Percentiles rank a stretch among this genome's conserved stretches.
Evolutionary conservation across 208 protist species (phyloP).

Genomic region (Crithidia fasciculata): DNA sequence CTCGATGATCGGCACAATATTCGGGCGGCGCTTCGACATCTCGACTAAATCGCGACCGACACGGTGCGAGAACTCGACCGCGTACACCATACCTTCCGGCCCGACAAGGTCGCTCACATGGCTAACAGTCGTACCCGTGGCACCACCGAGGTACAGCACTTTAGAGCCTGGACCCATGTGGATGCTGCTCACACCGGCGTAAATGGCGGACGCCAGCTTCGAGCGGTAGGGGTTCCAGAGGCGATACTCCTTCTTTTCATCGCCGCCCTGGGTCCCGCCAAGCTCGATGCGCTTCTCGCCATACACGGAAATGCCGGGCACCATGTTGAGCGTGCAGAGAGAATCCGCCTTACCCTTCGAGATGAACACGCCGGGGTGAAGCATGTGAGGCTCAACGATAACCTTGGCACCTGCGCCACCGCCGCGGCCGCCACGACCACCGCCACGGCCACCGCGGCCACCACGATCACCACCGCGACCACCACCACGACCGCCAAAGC

Average conservation of each 20-base stretch:
- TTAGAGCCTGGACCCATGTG: constrained; percentile 98
- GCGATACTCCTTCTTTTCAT: constrained; percentile 99
- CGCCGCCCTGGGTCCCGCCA: constrained; percentile 76
- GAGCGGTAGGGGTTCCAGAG: constrained; percentile 99
- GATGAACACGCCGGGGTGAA: constrained; percentile 98
- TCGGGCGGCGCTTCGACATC: constrained; percentile 99
- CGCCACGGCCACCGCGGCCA: constrained; percentile 47
- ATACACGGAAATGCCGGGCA: constrained; percentile 99
- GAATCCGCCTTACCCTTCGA: constrained; percentile 98
- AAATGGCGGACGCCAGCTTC: constrained; percentile 99
- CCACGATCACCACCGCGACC: constrained; percentile 49
- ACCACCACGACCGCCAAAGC: constrained; percentile 53
- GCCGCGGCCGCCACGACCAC: constrained; percentile 69
- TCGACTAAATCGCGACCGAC: constrained; percentile 99
- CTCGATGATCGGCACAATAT: constrained; percentile 99
- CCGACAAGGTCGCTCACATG: constrained; percentile 99
- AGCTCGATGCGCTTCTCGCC: constrained; percentile 99
- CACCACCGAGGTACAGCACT: constrained; percentile 99
- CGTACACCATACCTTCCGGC: constrained; percentile 99
- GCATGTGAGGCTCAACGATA: constrained; percentile 97
- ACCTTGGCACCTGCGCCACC: constrained; percentile 95
- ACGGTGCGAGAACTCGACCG: constrained; percentile 99
- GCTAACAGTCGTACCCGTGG: constrained; percentile 99
- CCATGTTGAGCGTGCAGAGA: constrained; percentile 98
- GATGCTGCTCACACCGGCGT: constrained; percentile 98